Conservation (phyloP, 2,329 filamentous ascomycete genomes). For the Venturia pyrina region DNA sequence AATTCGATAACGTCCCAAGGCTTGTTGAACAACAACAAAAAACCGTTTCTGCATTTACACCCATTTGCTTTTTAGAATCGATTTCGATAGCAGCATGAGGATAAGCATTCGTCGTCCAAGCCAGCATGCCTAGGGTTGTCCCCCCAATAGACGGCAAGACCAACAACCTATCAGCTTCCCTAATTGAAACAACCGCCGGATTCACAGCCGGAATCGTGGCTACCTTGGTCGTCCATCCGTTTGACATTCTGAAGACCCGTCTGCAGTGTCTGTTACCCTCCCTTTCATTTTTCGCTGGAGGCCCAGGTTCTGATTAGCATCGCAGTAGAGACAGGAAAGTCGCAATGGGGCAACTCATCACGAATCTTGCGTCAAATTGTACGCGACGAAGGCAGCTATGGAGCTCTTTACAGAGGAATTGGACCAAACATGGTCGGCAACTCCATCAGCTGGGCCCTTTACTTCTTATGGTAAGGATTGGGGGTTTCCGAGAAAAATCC, state of each 20-base stretch:
- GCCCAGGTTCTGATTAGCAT: background rate
- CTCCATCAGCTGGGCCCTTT: slow-evolving; percentile 79
- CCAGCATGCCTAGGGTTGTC: slow-evolving; percentile 38
- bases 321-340: slow-evolving; percentile 21
- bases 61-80: background rate
- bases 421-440: slow-evolving; percentile 88
- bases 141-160: slow-evolving; percentile 35
- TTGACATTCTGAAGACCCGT: slow-evolving; percentile 94
- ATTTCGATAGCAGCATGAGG: background rate
- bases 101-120: background rate
- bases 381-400: slow-evolving; percentile 45
- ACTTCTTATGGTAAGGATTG: slow-evolving; percentile 59
- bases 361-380: slow-evolving; percentile 43
- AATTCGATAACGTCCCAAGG: background rate
- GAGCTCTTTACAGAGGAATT: slow-evolving; percentile 78
- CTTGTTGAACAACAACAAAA: background rate
- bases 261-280: slow-evolving; percentile 59
- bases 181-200: slow-evolving; percentile 81
- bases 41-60: background rate
- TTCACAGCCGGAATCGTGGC: slow-evolving; percentile 80
- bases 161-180: slow-evolving; percentile 56
- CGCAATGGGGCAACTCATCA: slow-evolving; percentile 42
- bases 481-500: background rate
- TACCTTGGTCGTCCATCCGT: slow-evolving; percentile 79
- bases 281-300: background rate